Conservation (phyloP, 169 alveolate species). For the Cytauxzoon felis region DNA sequence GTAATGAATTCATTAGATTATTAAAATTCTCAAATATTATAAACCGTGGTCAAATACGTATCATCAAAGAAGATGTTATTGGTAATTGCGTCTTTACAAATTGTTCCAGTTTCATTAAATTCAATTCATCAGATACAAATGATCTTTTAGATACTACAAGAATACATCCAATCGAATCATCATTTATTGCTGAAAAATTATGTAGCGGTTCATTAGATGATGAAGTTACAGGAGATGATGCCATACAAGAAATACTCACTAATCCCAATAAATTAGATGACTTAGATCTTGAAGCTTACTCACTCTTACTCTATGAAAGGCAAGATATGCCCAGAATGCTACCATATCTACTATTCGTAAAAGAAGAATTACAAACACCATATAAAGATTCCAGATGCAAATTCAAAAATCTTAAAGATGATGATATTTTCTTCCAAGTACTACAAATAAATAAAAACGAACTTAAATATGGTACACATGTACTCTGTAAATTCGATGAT, state of each 20-base stretch:
- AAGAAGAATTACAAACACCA: conserved; percentile 67
- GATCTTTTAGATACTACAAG: conserved; percentile 70
- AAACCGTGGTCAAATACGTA: conserved; percentile 30
- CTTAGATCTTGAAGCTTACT: conserved; percentile 63
- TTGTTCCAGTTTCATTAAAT: conserved; percentile 69
- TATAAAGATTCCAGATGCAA: conserved; percentile 64
- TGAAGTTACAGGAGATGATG: conserved; percentile 50
- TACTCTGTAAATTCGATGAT: conserved; percentile 61
- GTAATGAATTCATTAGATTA: conserved; percentile 24
- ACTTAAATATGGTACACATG: conserved; percentile 67
- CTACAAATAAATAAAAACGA: conserved; percentile 56
- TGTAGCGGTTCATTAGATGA: conserved; percentile 70
- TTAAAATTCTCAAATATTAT: conserved; percentile 29
- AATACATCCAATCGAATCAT: conserved; percentile 72
- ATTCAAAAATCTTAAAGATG: conserved; percentile 44
- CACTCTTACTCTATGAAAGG: conserved; percentile 28
- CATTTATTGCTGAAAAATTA: conserved; percentile 60
- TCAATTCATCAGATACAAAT: conserved; percentile 20
- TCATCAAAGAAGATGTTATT: conserved; percentile 20
- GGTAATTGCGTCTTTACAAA: conserved; percentile 65
- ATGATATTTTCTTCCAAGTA: conserved; percentile 67
- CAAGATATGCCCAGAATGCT: conserved; percentile 64
- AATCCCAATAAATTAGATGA: conserved; percentile 59
- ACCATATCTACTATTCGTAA: conserved; percentile 67
- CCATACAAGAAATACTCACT: conserved; percentile 34